Evolutionary conservation across 495 filamentous ascomycete species (phyloP).

Genomic region (Hypomontagnella submonticulosa): DNA sequence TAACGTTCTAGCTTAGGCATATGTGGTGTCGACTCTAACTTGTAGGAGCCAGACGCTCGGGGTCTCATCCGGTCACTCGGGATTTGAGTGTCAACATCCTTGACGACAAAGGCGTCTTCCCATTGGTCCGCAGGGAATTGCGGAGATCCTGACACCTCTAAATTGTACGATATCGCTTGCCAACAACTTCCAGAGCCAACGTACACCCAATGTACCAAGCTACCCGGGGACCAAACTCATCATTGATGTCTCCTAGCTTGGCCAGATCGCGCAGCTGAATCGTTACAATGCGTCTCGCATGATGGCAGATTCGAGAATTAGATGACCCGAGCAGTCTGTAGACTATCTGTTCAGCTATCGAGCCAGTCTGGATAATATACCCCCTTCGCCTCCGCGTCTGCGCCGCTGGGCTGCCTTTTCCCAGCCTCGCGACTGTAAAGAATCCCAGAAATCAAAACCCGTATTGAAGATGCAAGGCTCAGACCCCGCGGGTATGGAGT

Average conservation of each 20-base stretch:
- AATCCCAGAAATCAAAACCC: constrained; percentile 34
- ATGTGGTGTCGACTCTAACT: constrained; percentile 22
- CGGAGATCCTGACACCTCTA: constrained; percentile 41
- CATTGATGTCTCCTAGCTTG: constrained; percentile 34
- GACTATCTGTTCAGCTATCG: constrained; percentile 40
- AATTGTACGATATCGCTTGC: constrained; percentile 45
- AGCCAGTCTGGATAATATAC: constrained; percentile 38
- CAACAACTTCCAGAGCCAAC: constrained; percentile 30
- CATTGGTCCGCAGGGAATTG: constrained; percentile 44
- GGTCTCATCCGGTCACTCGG: constrained; percentile 47
- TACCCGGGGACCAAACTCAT: constrained; percentile 30
- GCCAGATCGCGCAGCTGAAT: constrained; percentile 31
- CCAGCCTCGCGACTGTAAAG: constrained; percentile 46
- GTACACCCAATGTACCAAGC: constrained; percentile 40
- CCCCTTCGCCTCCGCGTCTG: constrained; percentile 40
- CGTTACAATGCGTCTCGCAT: constrained; percentile 40
- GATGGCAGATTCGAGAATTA: constrained; percentile 46
- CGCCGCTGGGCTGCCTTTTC: constrained; percentile 36
- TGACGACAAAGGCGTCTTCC: constrained; percentile 17
- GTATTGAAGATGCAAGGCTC: constrained; percentile 47
- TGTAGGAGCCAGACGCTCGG: constrained; percentile 36
- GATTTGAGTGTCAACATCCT: constrained; percentile 46
- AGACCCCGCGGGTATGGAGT: constrained; percentile 33
- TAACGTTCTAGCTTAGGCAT: constrained; percentile 7
- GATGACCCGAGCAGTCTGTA: constrained; percentile 36